Evolutionary conservation across 2,329 filamentous ascomycete species (phyloP), one percentile per base, ranked within the genome.

Genomic region (Epichloe brachyelytri): DNA sequence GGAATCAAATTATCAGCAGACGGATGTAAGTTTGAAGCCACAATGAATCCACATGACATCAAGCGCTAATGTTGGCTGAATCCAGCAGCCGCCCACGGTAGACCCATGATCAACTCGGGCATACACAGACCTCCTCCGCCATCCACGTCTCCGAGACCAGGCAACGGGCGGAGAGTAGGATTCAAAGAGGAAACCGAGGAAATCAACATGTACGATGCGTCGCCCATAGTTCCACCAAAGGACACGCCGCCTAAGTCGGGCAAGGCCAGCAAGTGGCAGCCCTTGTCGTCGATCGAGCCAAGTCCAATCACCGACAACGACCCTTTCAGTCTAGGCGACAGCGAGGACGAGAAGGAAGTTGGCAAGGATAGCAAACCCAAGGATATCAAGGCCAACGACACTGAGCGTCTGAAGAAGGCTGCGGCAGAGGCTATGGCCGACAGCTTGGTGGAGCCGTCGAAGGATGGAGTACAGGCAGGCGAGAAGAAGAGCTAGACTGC

Each of bases 201-300:
- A 62, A 90, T 95, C 49, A 74, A 72, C 58, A 82, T 85, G 53
- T 93, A 94, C 63, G 79, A 83, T 52, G 73, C 77, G 11, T 82
- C 81, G 47, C 78, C 82, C 34, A 74, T 64, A 64, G 70, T 71
- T 49, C 74, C 68, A 30, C 72, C 72, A 57, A 81, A 75, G 67
- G 80, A 75, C 63, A 68, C 58, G 54, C 61, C 65, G 33, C 62
- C 69, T 36, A 63, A 64, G 22, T 65, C 72, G n/a, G 73, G 75
- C 46, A 93, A 89, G 71, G 69, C 79, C 44, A 96, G 90, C 77
- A 98, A 98, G 72, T 98, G 93, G 93, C 91, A 98, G 68, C 91
- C 93, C 10, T 72, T 98, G 59, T 88, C 90, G 12, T 78, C 84
- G 0, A 82, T 96, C 14, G 56, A 94, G 47, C 88, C 90, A 1